Conservation (phyloP, 169 alveolate genomes). For the Sarcocystis neurona region DNA sequence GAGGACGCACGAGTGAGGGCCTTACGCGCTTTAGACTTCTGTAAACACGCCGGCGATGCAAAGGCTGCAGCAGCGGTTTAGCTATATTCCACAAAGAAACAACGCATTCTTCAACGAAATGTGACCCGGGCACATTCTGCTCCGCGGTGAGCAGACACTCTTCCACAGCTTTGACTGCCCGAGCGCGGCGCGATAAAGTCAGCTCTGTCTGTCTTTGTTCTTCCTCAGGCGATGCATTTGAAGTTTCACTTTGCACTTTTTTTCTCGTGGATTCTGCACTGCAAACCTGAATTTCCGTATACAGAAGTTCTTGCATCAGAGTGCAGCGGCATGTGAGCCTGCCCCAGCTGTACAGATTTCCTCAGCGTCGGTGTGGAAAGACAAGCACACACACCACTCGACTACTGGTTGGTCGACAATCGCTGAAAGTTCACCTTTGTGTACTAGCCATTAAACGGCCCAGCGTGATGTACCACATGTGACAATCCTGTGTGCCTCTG, state of each 20-base stretch:
- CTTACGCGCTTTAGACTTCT: conserved; percentile 29
- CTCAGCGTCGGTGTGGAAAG: too few species aligned
- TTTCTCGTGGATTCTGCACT: neutral
- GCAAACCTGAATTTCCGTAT: neutral
- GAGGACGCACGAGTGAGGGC: too few species aligned
- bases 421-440: too few species aligned
- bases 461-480: too few species aligned
- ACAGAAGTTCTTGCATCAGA: conserved; percentile 20
- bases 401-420: neutral
- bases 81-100: conserved; percentile 35
- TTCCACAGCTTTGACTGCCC: conserved; percentile 5
- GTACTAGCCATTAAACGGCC: too few species aligned
- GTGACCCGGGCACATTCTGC: neutral
- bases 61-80: neutral
- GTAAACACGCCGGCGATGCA: neutral
- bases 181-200: neutral
- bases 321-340: conserved; percentile 34
- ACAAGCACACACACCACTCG: neutral
- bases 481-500: too few species aligned
- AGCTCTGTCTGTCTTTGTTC: neutral
- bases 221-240: neutral
- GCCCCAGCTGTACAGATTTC: conserved; percentile 19
- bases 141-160: conserved; percentile 29
- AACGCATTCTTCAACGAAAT: conserved; percentile 21
- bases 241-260: neutral